Evolutionary conservation across 768 basidiomycete species (phyloP).

Genomic region (Auriculariales sp.): DNA sequence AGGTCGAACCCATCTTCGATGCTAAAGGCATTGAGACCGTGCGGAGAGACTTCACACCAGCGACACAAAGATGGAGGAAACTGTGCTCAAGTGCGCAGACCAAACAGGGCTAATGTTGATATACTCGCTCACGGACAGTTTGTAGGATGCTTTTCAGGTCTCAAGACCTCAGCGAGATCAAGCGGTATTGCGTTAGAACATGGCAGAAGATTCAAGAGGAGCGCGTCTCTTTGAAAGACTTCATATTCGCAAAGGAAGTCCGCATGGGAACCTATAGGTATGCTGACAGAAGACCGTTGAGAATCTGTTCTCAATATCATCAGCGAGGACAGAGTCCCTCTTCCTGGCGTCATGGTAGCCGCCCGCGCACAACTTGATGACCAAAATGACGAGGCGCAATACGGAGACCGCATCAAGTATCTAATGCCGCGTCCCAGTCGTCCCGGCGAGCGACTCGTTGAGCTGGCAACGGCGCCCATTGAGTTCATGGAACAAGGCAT

Average conservation of each 20-base stretch:
- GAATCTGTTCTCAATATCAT: neutral
- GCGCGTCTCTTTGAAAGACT: conserved; percentile 76
- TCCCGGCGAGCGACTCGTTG: conserved; percentile 49
- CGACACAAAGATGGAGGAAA: conserved; percentile 90
- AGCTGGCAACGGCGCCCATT: conserved; percentile 60
- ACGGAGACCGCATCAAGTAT: conserved; percentile 88
- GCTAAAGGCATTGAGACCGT: conserved; percentile 98
- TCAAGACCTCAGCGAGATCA: conserved; percentile 79
- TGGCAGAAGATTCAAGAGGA: conserved; percentile 79
- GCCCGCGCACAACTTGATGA: conserved; percentile 60
- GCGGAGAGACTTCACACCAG: conserved; percentile 79
- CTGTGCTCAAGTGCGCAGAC: conserved; percentile 58
- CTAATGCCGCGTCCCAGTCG: conserved; percentile 55
- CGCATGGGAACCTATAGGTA: conserved; percentile 87
- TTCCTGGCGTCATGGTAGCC: conserved; percentile 85
- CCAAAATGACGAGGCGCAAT: conserved; percentile 72
- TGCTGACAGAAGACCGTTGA: conserved; percentile 6
- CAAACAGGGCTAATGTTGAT: neutral
- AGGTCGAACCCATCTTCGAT: conserved; percentile 69
- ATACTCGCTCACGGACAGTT: conserved; percentile 1
- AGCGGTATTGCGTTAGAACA: conserved; percentile 69
- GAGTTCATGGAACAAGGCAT: conserved; percentile 53
- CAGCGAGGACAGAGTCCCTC: conserved; percentile 75
- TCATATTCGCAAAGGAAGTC: conserved; percentile 90
- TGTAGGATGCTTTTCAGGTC: conserved; percentile 76